Evolutionary conservation across 1,284 basidiomycete genomes (phyloP), one percentile per base, ranked within the genome.

Genomic region (Ceratobasidium sp.): DNA sequence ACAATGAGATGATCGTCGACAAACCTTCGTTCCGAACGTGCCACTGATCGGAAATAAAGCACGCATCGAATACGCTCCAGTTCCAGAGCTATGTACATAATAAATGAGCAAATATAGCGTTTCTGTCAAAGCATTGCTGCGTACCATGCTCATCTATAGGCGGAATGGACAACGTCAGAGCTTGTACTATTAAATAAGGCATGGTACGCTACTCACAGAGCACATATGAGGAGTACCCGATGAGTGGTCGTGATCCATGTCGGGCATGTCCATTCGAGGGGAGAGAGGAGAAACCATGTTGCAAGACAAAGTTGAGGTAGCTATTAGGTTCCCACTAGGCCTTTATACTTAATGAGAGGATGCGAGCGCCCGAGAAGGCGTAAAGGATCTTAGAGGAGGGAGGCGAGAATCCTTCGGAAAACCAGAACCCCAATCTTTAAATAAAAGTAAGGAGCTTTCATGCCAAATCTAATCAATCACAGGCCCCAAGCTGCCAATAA

Each of bases 21-120:
- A n/a, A 46, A 67, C 64, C 64, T 77, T 77, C 63, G 53, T 56
- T 26, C n/a, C 49, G 49, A 33, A 77, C 42, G 26, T 77, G 75
- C 75, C 75, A 77, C n/a, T 67, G 63, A 23, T 56, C 75, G 20
- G 75, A 77, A 23, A 77, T 13, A n/a, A 77, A 77, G 18, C 75
- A 77, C 9, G 75, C 44, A 49, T 77, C 75, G 44, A 56, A 26
- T 20, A 53, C 68, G 13, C 60, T 20, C 75, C 75, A 77, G 53
- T 68, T 77, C 75, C 75, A 77, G 7, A 77, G n/a, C 75, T 77
- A 68, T 12, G 15, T 44, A 33, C 33, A 33, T 33, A 33, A 33
- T 58, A 28, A 51, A 10, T 51, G 53, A 55, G 40, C 39, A 28
- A 58, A n/a, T 58, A 56, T 49, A 53, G 53, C n/a, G 58, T 46